A percentile compares a stretch with the other conserved stretches of the same genome.
phyloP scores from a whole-genome alignment of 1,139 yeast species.

The Yamadazyma sp. region DNA sequence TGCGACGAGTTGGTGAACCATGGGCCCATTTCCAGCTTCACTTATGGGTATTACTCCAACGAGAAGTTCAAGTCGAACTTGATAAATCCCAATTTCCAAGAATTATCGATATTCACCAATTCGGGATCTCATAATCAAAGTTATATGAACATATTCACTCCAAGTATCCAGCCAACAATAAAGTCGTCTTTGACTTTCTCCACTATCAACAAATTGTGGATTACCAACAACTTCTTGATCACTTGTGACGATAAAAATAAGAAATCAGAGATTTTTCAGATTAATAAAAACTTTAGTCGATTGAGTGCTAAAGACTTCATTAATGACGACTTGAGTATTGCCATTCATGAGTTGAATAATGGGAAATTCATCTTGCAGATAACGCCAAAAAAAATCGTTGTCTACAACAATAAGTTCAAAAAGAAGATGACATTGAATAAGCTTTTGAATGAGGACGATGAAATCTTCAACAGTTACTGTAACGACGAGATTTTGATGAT shows the following conservation, averaged over 20 bases:
- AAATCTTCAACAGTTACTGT: conserved; percentile 53
- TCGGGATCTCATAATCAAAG: conserved; percentile 64
- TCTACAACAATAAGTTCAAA: conserved; percentile 67
- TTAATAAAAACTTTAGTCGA: conserved; percentile 65
- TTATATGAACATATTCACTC: conserved; percentile 59
- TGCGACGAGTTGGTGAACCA: conserved; percentile 61
- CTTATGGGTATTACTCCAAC: conserved; percentile 62
- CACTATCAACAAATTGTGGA: conserved; percentile 76
- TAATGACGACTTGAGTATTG: conserved; percentile 63
- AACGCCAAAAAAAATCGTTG: conserved; percentile 61
- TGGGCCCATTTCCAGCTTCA: conserved; percentile 76
- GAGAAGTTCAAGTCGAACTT: conserved; percentile 59
- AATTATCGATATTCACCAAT: conserved; percentile 66
- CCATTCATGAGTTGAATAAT: conserved; percentile 60
- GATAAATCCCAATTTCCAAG: conserved; percentile 65
- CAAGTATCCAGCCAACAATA: conserved; percentile 63
- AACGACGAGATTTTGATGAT: conserved; percentile 52
- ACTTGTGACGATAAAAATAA: conserved; percentile 68
- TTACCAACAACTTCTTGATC: conserved; percentile 59
- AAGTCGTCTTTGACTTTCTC: conserved; percentile 73
- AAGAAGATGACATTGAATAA: conserved; percentile 33
- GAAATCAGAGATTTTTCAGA: conserved; percentile 73
- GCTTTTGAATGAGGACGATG: conserved; percentile 40
- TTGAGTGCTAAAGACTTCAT: conserved; percentile 65
- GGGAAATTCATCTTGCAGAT: conserved; percentile 72